Base-by-base conservation (phyloP, 768 basidiomycete genomes). In the Pisolithus microcarpus region DNA sequence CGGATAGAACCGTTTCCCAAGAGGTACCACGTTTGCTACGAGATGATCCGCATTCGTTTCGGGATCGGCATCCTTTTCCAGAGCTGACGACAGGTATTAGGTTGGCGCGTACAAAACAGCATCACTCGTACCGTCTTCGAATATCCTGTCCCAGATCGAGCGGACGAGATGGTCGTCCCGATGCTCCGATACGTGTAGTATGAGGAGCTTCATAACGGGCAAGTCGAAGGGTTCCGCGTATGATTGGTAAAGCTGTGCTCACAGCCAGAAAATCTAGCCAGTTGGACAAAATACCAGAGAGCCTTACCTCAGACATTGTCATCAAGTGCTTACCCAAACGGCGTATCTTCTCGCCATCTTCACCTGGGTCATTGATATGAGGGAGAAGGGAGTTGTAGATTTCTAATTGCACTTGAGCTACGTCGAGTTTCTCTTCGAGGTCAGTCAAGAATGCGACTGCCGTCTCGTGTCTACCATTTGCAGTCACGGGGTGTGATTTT, bases 371-470 rank as follows among this genome's bases (percentile, higher is more conserved):
- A 53, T 76, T 71, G 26, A 79, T 69, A 54, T 82, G 84, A 16
- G 84, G 80, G 7, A 73, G 63, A 15, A 91, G 74, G 10, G 74
- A 71, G 56, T 87, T 79, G 60, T 82, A 88, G 43, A 96, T 78
- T 66, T 97, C 95, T n/a, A 94, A 72, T 63, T 99, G 96, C 8
- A 98, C 91, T 69, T 95, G 88, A 6, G 93, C 90, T 23, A 99
- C 96, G 40, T 99, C 96, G 11, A 97, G 78, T 64, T 93, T 92
- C 68, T 99, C 96, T 72, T 97, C 94, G 18, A 96, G 74, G 58
- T 90, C 87, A 0, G 87, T 91, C n/a, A 95, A 77, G 74, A 98
- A 96, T 46, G 90, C 85, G 46, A 97, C 91, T n/a, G 91, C 90
- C 28, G 85, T 86, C 64, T 93, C 89, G 58, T 92, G 87, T 52